A percentile compares a stretch with the other conserved stretches of the same genome.
phyloP scores from a whole-genome alignment of 345 rosid genomes.

The Populus pruinosa region DNA sequence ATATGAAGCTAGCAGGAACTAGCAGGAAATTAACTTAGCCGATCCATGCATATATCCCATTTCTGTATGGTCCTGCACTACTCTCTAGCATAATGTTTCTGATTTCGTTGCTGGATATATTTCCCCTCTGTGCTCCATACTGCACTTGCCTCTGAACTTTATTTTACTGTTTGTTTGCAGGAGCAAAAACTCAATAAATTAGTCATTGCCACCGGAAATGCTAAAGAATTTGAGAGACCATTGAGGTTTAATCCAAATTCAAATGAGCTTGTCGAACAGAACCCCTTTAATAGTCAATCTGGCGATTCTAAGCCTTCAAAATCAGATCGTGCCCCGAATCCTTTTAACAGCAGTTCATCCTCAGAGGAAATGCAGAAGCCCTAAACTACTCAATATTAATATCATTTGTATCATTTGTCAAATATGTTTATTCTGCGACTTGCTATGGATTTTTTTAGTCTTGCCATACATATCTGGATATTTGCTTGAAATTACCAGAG shows the following conservation, averaged over 20 bases:
- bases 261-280: constrained; percentile 38
- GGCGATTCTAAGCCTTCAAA: constrained; percentile 17
- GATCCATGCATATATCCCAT: neutral
- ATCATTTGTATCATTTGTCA: neutral
- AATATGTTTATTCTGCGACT: neutral
- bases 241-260: constrained; percentile 52
- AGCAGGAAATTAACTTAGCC: neutral
- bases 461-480: neutral
- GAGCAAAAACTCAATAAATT: constrained; percentile 76
- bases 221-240: constrained; percentile 72
- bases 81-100: neutral
- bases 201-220: constrained; percentile 57
- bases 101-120: neutral
- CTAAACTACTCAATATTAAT: constrained; percentile 19
- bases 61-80: neutral
- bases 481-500: constrained; percentile 1
- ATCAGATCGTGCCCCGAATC: constrained; percentile 21
- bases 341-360: constrained; percentile 37
- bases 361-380: constrained; percentile 53
- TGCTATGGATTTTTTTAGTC: constrained; percentile 5
- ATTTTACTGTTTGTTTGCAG: constrained; percentile 40
- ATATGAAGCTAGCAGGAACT: neutral
- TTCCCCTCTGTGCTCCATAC: neutral
- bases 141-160: neutral
- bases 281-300: constrained; percentile 21